Conservation (phyloP, 2,329 filamentous ascomycete species). For the Trichothecium sympodiale region DNA sequence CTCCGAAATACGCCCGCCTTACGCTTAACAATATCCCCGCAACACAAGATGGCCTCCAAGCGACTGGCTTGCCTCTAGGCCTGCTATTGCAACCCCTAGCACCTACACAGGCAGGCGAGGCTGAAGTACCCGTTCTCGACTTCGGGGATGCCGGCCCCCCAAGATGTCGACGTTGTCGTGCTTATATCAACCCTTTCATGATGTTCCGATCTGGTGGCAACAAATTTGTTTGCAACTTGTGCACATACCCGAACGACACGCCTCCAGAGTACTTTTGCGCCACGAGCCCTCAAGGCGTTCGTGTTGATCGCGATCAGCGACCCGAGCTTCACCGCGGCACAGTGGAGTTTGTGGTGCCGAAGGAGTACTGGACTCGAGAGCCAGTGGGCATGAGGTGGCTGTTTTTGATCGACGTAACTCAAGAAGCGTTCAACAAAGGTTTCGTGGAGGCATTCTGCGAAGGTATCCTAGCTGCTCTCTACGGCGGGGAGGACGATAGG, state of each 20-base stretch:
- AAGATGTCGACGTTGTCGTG: slow-evolving; percentile 81
- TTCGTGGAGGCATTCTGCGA: slow-evolving; percentile 86
- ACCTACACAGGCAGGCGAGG: slow-evolving; percentile 70
- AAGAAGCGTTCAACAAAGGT: slow-evolving; percentile 82
- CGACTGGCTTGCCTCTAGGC: slow-evolving; percentile 77
- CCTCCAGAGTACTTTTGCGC: slow-evolving; percentile 87
- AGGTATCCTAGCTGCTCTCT: slow-evolving; percentile 75
- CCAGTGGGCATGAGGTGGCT: slow-evolving; percentile 80
- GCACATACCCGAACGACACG: slow-evolving; percentile 93
- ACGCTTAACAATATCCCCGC: slow-evolving; percentile 90
- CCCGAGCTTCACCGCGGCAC: slow-evolving; percentile 86
- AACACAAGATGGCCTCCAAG: slow-evolving; percentile 64
- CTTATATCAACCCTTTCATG: slow-evolving; percentile 99
- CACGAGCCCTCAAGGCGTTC: slow-evolving; percentile 73
- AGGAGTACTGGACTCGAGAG: slow-evolving; percentile 96
- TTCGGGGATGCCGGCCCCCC: slow-evolving; percentile 89
- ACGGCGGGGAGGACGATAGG: slow-evolving; percentile 50
- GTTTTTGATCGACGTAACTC: slow-evolving; percentile 87
- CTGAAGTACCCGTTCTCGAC: slow-evolving; percentile 81
- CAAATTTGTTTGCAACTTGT: slow-evolving; percentile 97
- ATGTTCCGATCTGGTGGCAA: slow-evolving; percentile 88
- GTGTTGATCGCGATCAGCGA: slow-evolving; percentile 78
- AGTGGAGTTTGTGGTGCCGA: slow-evolving; percentile 92
- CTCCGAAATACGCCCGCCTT: slow-evolving; percentile 83
- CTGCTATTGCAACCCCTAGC: slow-evolving; percentile 84